Percentiles rank a stretch among this genome's conserved stretches.
Evolutionary conservation across 2,329 filamentous ascomycete genomes (phyloP).

Genomic region (Talaromyces rugulosus): DNA sequence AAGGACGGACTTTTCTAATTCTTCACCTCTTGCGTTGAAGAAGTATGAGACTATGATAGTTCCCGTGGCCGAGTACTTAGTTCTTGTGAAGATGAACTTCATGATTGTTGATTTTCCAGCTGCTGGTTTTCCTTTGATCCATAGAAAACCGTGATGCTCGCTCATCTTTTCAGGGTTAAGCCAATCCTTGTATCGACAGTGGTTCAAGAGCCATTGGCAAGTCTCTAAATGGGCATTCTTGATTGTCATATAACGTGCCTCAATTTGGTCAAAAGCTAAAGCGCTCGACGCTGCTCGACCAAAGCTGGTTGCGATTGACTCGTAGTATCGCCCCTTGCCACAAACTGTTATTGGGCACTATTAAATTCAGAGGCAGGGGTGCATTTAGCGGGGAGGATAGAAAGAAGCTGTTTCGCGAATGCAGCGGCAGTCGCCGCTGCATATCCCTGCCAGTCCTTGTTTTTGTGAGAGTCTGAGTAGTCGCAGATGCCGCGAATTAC

Average conservation of each 20-base stretch:
- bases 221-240: neutral
- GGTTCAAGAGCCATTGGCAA: neutral
- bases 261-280: neutral
- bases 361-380: slow-evolving; percentile 20
- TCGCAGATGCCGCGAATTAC: slow-evolving; percentile 20
- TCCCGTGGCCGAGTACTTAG: slow-evolving; percentile 5
- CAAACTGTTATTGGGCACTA: neutral
- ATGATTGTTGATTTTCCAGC: slow-evolving; percentile 35
- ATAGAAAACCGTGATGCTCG: slow-evolving; percentile 28
- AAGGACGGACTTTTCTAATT: slow-evolving; percentile 19
- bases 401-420: slow-evolving; percentile 18
- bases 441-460: slow-evolving; percentile 13
- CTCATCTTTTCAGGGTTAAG: slow-evolving; percentile 20
- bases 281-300: neutral
- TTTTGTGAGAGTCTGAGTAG: slow-evolving; percentile 21
- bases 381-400: neutral
- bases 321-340: neutral
- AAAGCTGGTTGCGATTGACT: neutral
- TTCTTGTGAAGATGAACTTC: slow-evolving; percentile 20
- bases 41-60: slow-evolving; percentile 21
- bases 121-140: slow-evolving; percentile 38
- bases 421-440: slow-evolving; percentile 16
- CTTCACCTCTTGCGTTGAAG: slow-evolving; percentile 23
- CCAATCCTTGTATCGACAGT: slow-evolving; percentile 35
- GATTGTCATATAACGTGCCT: neutral